A percentile compares a stretch with the other conserved stretches of the same genome.
Evolutionary conservation across 2,329 filamentous ascomycete species (phyloP).

Genomic region (Blastomyces gilchristii): DNA sequence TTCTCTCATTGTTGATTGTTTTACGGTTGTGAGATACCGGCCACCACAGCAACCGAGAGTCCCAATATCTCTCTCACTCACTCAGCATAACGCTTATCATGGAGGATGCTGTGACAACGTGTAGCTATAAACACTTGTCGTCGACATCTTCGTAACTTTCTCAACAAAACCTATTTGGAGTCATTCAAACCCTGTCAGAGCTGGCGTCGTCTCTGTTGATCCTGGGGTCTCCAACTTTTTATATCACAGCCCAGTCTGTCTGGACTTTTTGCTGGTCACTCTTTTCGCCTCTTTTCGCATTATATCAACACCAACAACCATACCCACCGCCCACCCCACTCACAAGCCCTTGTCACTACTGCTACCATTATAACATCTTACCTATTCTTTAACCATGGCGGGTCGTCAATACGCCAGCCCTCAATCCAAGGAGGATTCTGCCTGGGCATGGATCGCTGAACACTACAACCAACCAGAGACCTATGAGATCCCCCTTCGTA

Average conservation of each 20-base stretch:
- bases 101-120: slow-evolving; percentile 4
- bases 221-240: background rate
- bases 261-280: slow-evolving; percentile 1
- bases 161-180: background rate
- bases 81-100: background rate
- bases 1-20: slow-evolving; percentile 2
- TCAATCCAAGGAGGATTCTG: slow-evolving; percentile 26
- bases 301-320: background rate
- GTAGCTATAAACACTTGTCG: slow-evolving; percentile 1
- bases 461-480: slow-evolving; percentile 52
- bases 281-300: background rate
- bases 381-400: background rate
- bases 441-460: slow-evolving; percentile 46
- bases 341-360: background rate
- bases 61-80: background rate
- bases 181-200: background rate
- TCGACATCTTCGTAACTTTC: background rate
- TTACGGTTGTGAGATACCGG: background rate
- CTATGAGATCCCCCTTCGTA: slow-evolving; percentile 57
- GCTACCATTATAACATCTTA: background rate
- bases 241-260: background rate
- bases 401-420: slow-evolving; percentile 5
- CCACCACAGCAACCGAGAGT: background rate
- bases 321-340: background rate
- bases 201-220: background rate